These are phyloP conservation scores for Meyerozyma guilliermondii DNA, from an alignment of 1,139 yeast genomes.

Conservation along the genomic window DNA sequence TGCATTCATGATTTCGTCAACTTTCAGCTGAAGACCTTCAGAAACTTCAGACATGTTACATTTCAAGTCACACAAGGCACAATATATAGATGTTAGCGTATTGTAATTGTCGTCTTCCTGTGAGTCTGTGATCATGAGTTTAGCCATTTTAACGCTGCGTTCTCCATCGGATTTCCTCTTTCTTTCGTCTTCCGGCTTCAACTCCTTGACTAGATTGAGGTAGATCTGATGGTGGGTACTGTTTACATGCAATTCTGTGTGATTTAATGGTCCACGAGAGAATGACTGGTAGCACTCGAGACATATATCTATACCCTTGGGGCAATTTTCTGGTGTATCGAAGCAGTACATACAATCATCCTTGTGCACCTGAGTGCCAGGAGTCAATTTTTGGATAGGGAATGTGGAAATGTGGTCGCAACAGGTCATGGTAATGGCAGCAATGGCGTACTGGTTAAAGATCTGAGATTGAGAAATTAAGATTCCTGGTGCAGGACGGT, in stretches of 20 bases:
- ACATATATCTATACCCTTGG: slow-evolving; percentile 68
- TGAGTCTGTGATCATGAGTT: slow-evolving; percentile 69
- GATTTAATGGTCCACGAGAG: slow-evolving; percentile 44
- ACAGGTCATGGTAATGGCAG: not conserved
- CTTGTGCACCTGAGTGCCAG: slow-evolving; percentile 48
- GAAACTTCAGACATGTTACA: slow-evolving; percentile 19
- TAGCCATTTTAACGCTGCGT: slow-evolving; percentile 53
- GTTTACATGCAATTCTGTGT: slow-evolving; percentile 50
- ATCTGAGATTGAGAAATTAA: not conserved
- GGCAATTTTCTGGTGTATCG: slow-evolving; percentile 61
- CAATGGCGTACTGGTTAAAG: not conserved
- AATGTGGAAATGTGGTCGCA: slow-evolving; percentile 7
- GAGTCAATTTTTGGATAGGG: slow-evolving; percentile 10
- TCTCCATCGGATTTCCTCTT: slow-evolving; percentile 23
- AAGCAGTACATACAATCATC: slow-evolving; percentile 84
- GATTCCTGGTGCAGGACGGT: not conserved
- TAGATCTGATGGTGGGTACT: slow-evolving; percentile 49
- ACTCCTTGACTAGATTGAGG: slow-evolving; percentile 49
- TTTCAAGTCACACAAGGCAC: slow-evolving; percentile 24
- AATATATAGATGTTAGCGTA: slow-evolving; percentile 41
- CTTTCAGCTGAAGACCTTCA: slow-evolving; percentile 20
- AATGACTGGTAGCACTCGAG: slow-evolving; percentile 62
- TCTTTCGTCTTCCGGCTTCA: slow-evolving; percentile 34
- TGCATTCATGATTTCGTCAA: slow-evolving; percentile 52
- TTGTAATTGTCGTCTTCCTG: slow-evolving; percentile 67